Evolutionary conservation across 805 yeast genomes (phyloP).

Genomic region (Ogataea sp.): DNA sequence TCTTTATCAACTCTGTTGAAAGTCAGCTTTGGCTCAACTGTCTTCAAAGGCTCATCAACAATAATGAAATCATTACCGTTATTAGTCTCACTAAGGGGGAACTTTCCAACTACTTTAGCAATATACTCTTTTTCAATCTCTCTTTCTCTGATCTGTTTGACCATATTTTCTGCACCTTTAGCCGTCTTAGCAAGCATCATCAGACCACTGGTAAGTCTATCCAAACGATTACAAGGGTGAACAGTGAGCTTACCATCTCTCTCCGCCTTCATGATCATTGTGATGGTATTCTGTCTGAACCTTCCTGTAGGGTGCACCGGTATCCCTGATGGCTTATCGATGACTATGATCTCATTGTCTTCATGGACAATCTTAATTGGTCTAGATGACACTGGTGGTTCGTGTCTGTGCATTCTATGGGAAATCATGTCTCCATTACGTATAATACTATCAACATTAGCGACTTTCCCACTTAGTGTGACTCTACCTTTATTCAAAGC

Average conservation of each 20-base stretch:
- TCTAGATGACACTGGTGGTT: slow-evolving; percentile 67
- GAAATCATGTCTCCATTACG: slow-evolving; percentile 76
- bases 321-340: slow-evolving; percentile 90
- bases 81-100: slow-evolving; percentile 43
- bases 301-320: slow-evolving; percentile 96
- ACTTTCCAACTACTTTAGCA: slow-evolving; percentile 82
- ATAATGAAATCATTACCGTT: slow-evolving; percentile 19
- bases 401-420: slow-evolving; percentile 81
- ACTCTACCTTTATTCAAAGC: slow-evolving; percentile 61
- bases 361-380: slow-evolving; percentile 63
- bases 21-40: slow-evolving; percentile 67
- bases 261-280: slow-evolving; percentile 70
- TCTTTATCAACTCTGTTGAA: slow-evolving; percentile 49
- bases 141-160: slow-evolving; percentile 63
- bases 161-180: slow-evolving; percentile 68
- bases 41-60: slow-evolving; percentile 61
- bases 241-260: slow-evolving; percentile 45
- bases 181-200: slow-evolving; percentile 86
- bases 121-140: slow-evolving; percentile 75
- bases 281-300: slow-evolving; percentile 65
- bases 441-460: slow-evolving; percentile 56
- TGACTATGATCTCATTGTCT: slow-evolving; percentile 67
- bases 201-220: slow-evolving; percentile 84
- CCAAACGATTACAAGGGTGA: slow-evolving; percentile 84
- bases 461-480: slow-evolving; percentile 56